Evolutionary conservation across 495 filamentous ascomycete genomes (phyloP).

Genomic region (Letharia lupina): DNA sequence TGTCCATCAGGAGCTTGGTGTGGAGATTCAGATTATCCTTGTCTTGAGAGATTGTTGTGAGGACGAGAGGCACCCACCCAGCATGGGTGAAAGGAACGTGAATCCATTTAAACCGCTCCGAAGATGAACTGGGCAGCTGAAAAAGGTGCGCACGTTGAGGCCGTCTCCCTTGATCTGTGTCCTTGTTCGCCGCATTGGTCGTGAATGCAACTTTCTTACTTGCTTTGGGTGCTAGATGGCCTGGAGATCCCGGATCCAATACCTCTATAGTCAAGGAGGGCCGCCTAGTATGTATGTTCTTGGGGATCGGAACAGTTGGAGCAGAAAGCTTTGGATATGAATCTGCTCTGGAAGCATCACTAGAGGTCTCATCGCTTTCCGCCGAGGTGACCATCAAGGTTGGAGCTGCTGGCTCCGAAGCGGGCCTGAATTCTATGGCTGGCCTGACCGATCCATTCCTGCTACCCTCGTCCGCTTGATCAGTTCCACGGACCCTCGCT

Average conservation of each 20-base stretch:
- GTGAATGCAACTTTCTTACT: slow-evolving; percentile 10
- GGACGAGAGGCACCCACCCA: slow-evolving; percentile 52
- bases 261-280: slow-evolving; percentile 22
- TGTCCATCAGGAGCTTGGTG: slow-evolving; percentile 40
- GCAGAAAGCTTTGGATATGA: not conserved
- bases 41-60: slow-evolving; percentile 31
- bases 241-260: not conserved
- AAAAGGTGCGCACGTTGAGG: slow-evolving; percentile 33
- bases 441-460: slow-evolving; percentile 7
- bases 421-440: slow-evolving; percentile 3
- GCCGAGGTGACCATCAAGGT: slow-evolving; percentile 7
- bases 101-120: slow-evolving; percentile 54
- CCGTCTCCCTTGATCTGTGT: slow-evolving; percentile 23
- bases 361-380: slow-evolving; percentile 8
- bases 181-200: slow-evolving; percentile 27
- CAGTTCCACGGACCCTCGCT: slow-evolving; percentile 9
- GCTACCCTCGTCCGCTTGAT: slow-evolving; percentile 5
- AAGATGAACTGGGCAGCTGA: slow-evolving; percentile 35
- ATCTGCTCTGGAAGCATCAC: slow-evolving; percentile 6
- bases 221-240: not conserved
- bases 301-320: slow-evolving; percentile 6
- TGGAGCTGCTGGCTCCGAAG: slow-evolving; percentile 12
- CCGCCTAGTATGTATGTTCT: slow-evolving; percentile 10
- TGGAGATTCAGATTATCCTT: slow-evolving; percentile 38
- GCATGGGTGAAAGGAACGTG: slow-evolving; percentile 60